phyloP scores from a whole-genome alignment of 371 early-diverging fungal species.

The Apophysomyces sp. region DNA sequence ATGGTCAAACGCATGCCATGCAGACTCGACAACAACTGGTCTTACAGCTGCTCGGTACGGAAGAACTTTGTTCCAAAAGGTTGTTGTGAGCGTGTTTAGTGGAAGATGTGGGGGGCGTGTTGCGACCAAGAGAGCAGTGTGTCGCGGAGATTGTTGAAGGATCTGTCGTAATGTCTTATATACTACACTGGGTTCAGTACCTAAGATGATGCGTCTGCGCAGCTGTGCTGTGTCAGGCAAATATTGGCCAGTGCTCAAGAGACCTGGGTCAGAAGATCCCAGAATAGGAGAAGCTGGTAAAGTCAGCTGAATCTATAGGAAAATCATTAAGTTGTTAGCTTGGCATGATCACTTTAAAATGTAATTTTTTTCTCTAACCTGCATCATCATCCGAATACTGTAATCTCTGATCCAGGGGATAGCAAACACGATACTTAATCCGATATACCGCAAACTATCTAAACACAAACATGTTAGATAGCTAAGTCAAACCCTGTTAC shows the following conservation, averaged over 20 bases:
- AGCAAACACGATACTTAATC: background rate
- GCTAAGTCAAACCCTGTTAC: background rate
- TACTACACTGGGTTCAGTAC: background rate
- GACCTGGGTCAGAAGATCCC: background rate
- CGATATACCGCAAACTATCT: no score
- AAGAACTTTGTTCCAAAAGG: background rate
- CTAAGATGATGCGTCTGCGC: background rate
- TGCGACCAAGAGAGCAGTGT: background rate
- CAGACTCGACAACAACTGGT: conserved; percentile 13
- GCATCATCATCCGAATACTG: background rate
- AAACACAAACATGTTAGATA: background rate
- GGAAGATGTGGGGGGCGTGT: conserved; percentile 2
- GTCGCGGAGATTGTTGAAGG: background rate
- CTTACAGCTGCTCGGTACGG: background rate
- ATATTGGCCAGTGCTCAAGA: background rate
- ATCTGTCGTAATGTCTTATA: background rate
- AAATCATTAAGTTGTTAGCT: background rate
- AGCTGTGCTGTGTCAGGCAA: background rate
- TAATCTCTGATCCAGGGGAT: background rate
- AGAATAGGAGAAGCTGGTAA: background rate
- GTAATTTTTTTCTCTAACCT: no score
- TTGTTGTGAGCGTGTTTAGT: background rate
- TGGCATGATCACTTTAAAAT: no score
- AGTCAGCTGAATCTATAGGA: background rate
- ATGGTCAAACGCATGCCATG: conserved; percentile 5